Evolutionary conservation across 371 early-diverging fungal genomes (phyloP).

Genomic region (Funneliformis caledonium): DNA sequence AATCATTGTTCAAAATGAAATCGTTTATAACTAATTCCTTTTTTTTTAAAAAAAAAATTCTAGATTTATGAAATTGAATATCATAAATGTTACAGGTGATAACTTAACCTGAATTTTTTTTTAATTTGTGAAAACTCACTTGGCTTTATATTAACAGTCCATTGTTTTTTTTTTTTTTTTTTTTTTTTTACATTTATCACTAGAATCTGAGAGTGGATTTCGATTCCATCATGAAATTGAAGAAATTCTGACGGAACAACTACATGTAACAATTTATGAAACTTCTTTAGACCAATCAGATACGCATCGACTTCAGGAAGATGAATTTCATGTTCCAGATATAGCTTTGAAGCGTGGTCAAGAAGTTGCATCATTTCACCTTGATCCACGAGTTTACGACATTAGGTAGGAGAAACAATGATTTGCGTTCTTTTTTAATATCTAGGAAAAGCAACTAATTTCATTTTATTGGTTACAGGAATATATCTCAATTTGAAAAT

Average conservation of each 20-base stretch:
- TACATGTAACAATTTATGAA: constrained; percentile 13
- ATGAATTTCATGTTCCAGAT: constrained; percentile 7
- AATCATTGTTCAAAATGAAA: background rate
- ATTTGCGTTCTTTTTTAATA: background rate
- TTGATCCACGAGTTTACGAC: constrained; percentile 28
- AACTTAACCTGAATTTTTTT: background rate
- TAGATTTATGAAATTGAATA: background rate
- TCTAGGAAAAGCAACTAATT: background rate
- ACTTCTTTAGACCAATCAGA: background rate
- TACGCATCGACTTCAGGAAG: background rate
- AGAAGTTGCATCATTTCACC: background rate
- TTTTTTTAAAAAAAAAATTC: background rate
- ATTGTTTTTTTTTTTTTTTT: background rate
- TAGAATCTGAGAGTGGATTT: background rate
- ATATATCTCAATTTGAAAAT: constrained; percentile 35
- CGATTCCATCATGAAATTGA: background rate
- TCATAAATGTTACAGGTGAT: background rate
- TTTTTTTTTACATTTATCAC: background rate
- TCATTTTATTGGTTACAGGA: constrained; percentile 5
- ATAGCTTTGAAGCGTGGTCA: background rate
- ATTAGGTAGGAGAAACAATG: background rate
- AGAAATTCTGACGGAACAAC: background rate
- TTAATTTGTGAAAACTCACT: background rate
- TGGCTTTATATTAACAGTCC: background rate
- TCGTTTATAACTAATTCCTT: background rate